phyloP scores from a whole-genome alignment of 306 rosid genomes.

The Arachis hypogaea region DNA sequence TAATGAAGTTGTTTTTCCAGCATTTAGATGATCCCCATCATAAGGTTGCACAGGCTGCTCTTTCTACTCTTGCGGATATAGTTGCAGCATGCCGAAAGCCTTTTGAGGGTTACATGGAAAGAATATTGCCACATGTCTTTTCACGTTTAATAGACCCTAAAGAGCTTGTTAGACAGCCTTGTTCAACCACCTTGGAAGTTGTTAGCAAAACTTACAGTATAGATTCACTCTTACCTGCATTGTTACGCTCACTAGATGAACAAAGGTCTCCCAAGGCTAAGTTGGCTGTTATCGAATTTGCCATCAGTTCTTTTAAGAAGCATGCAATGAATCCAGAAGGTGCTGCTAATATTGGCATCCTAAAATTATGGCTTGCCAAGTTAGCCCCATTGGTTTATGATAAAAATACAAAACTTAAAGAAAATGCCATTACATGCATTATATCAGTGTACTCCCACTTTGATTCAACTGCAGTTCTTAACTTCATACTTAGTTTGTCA shows the following conservation, averaged over 20 bases:
- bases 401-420: constrained; percentile 91
- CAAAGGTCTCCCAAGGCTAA: constrained; percentile 99
- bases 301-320: constrained; percentile 87
- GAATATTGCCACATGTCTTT: constrained; percentile 95
- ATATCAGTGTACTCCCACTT: constrained; percentile 94
- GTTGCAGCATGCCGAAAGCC: constrained; percentile 94
- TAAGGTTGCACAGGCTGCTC: constrained; percentile 99
- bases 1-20: constrained; percentile 97
- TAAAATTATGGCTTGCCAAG: constrained; percentile 95
- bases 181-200: constrained; percentile 86
- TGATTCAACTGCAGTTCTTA: constrained; percentile 82
- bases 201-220: constrained; percentile 82
- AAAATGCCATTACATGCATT: constrained; percentile 92
- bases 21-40: constrained; percentile 99
- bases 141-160: constrained; percentile 98
- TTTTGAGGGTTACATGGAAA: constrained; percentile 96
- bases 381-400: constrained; percentile 88
- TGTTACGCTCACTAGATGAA: constrained; percentile 97
- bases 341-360: constrained; percentile 82
- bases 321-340: constrained; percentile 88
- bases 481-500: constrained; percentile 89
- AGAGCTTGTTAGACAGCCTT: constrained; percentile 92
- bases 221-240: constrained; percentile 95
- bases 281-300: constrained; percentile 94
- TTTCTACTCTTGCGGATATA: constrained; percentile 90